Conservation (phyloP, 208 protist genomes). For the Giardia duodenalis region DNA sequence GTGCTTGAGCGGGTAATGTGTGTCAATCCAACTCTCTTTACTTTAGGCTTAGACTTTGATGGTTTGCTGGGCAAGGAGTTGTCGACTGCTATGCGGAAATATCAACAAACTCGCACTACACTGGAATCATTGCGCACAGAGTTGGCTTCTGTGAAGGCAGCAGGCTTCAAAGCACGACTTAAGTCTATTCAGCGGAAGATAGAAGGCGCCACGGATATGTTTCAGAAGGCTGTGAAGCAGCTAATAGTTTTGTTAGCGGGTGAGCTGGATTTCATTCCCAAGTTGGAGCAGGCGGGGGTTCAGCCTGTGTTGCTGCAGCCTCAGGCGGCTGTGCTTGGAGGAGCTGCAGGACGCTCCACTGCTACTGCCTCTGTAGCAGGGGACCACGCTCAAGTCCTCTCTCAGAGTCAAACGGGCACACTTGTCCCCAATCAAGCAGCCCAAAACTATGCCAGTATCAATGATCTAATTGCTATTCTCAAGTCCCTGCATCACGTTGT, state of each 20-base stretch:
- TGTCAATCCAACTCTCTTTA: background rate
- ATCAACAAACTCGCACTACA: background rate
- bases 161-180: background rate
- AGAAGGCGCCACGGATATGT: background rate
- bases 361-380: background rate
- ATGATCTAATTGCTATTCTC: background rate
- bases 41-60: background rate
- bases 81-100: background rate
- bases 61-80: background rate
- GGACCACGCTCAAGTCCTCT: background rate
- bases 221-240: background rate
- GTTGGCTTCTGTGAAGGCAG: background rate
- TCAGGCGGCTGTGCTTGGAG: background rate
- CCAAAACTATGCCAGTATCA: background rate
- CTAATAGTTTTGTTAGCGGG: background rate
- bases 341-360: background rate
- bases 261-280: background rate
- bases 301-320: background rate
- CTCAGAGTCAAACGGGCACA: background rate
- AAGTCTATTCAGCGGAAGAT: slow-evolving; percentile 7
- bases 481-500: background rate
- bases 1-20: background rate
- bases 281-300: background rate
- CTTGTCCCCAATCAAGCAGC: background rate
- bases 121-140: background rate